phyloP scores from a whole-genome alignment of 2,329 filamentous ascomycete species.

The Pezicula radicicola region DNA sequence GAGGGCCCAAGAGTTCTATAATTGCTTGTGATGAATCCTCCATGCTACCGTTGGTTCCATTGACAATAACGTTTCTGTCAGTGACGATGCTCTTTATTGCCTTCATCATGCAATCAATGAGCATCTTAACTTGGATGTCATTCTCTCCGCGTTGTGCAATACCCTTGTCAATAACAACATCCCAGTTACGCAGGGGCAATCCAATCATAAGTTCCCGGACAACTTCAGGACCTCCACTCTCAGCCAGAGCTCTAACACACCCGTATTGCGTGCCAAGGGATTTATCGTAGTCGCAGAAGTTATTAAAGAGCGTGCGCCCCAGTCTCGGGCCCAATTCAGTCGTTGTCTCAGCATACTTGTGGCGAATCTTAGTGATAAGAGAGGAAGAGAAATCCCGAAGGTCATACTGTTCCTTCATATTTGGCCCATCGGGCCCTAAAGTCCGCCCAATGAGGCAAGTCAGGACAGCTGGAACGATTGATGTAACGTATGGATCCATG shows the following conservation, averaged over 20 bases:
- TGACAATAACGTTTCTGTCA: slow-evolving; percentile 12
- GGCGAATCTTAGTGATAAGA: slow-evolving; percentile 74
- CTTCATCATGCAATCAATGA: slow-evolving; percentile 53
- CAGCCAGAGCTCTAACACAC: slow-evolving; percentile 74
- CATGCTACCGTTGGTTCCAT: slow-evolving; percentile 19
- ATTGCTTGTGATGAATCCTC: slow-evolving; percentile 17
- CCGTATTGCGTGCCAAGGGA: slow-evolving; percentile 85
- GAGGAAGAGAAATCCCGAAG: slow-evolving; percentile 83
- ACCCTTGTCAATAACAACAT: slow-evolving; percentile 55
- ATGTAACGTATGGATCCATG: slow-evolving; percentile 56
- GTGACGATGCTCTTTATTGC: slow-evolving; percentile 53
- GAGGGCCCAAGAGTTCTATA: slow-evolving; percentile 25
- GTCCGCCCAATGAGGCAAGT: slow-evolving; percentile 88
- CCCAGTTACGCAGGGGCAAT: slow-evolving; percentile 59
- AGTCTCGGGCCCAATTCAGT: slow-evolving; percentile 83
- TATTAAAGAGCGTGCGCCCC: slow-evolving; percentile 88
- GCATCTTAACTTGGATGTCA: slow-evolving; percentile 56
- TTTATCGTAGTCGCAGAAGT: slow-evolving; percentile 83
- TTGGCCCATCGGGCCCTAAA: slow-evolving; percentile 45
- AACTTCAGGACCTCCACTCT: slow-evolving; percentile 68
- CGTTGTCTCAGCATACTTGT: slow-evolving; percentile 78
- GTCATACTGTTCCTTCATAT: slow-evolving; percentile 66
- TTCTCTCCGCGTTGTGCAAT: slow-evolving; percentile 48
- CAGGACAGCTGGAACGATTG: slow-evolving; percentile 80
- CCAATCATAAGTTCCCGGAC: slow-evolving; percentile 63